Percentiles rank a stretch among this genome's conserved stretches.
Conservation (phyloP, 345 rosid species). For the Rhizophora mangle region DNA sequence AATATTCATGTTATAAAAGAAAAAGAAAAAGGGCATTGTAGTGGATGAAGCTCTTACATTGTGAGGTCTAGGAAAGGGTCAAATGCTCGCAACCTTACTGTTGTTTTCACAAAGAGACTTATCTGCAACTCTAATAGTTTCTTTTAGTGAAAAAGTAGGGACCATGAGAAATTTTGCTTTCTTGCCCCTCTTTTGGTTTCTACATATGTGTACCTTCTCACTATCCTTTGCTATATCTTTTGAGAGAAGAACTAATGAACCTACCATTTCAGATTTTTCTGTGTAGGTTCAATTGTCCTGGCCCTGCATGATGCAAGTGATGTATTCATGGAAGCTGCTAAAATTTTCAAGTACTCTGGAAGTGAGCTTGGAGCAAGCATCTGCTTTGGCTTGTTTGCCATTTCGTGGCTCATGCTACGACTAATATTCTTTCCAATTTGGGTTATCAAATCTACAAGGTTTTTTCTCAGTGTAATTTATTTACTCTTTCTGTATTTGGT, state of each 20-base stretch:
- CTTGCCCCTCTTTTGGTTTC: neutral
- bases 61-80: no score
- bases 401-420: slow-evolving; percentile 83
- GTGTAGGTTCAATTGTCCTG: slow-evolving; percentile 69
- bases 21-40: no score
- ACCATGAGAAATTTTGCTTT: neutral
- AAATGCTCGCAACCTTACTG: no score
- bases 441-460: slow-evolving; percentile 79
- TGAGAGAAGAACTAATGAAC: neutral
- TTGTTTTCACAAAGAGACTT: no score
- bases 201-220: neutral
- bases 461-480: slow-evolving; percentile 16
- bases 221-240: neutral
- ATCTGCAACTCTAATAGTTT: no score
- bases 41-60: no score
- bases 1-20: no score
- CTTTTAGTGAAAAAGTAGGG: neutral
- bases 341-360: slow-evolving; percentile 81
- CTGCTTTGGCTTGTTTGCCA: slow-evolving; percentile 78
- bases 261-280: slow-evolving; percentile 60
- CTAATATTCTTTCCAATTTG: slow-evolving; percentile 90
- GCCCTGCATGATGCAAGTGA: slow-evolving; percentile 97
- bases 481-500: slow-evolving; percentile 10
- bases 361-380: slow-evolving; percentile 90
- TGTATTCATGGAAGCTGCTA: slow-evolving; percentile 86